These are phyloP conservation scores for Mycogone perniciosa DNA, from an alignment of 2,329 filamentous ascomycete genomes.

Conservation along the genomic window DNA sequence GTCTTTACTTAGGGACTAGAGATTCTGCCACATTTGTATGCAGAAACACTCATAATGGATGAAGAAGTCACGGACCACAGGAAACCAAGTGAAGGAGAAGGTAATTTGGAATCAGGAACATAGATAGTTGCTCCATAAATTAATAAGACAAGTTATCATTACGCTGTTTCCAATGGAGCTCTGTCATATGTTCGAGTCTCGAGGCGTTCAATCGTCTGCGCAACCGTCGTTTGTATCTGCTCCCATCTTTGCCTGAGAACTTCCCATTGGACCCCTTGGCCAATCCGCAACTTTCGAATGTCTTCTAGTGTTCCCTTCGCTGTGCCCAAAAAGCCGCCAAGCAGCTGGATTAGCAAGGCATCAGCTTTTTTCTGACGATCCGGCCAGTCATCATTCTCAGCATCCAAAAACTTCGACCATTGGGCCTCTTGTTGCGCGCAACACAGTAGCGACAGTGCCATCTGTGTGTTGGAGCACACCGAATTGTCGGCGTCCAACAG, in stretches of 20 bases:
- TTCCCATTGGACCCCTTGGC: background rate
- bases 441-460: background rate
- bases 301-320: background rate
- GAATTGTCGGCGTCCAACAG: constrained; percentile 26
- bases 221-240: background rate
- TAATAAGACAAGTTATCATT: too few relatives aligned
- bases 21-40: too few relatives aligned
- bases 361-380: background rate
- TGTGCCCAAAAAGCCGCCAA: background rate
- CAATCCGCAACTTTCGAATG: background rate
- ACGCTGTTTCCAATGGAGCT: too few relatives aligned
- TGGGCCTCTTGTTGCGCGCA: background rate
- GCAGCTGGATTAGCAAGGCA: background rate
- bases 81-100: too few relatives aligned
- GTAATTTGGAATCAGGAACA: too few relatives aligned
- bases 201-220: background rate
- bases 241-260: background rate
- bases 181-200: constrained; percentile 15
- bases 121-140: too few relatives aligned
- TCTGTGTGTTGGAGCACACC: background rate
- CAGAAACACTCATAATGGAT: too few relatives aligned
- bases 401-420: background rate
- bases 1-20: too few relatives aligned
- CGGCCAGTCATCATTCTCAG: background rate
- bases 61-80: too few relatives aligned